Base-by-base conservation (phyloP, 1,139 yeast species). In the Nadsonia commutata region DNA sequence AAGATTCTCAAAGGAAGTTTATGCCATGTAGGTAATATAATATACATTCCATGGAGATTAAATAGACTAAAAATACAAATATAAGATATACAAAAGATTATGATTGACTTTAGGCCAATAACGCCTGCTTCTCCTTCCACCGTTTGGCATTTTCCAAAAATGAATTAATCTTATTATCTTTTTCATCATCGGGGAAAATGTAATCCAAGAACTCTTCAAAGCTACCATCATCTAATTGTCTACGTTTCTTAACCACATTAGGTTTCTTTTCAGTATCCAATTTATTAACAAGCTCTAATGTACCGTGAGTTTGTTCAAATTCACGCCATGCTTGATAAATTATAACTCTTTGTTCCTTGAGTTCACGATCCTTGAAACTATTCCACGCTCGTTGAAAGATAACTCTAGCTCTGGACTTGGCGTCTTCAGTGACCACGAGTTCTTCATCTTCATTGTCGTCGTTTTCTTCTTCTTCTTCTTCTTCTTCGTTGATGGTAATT, bases 241-340 rank as follows among this genome's bases (percentile, higher is more conserved):
- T 64, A 36, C 71, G 65, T 52, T 68, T 71, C 51, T 70, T 76
- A 17, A 74, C 73, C 0, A 96, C 95, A 43, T 76, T 58, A 52
- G 77, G 73, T 20, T 61, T 58, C 3, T 57, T 58, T 7, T 80
- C 70, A 6, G 46, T 52, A 3, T 45, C 51, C 3, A 46, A 39
- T 2, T 56, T 56, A 4, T 19, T 33, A 17, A 61, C 51, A 0
- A 72, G 52, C 3, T 62, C 66, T 0, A 52, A 58, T 18, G 65
- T 60, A 0, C 96, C 96, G 56, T 84, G 76, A 1, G 60, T 62
- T 36, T 61, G 54, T 54, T 86, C 95, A 59, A 81, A 86, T 44
- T 70, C 69, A 41, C 66, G 65, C 71, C 81, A 76, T 0, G 86
- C 77, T 46, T 81, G 79, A 23, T 79, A 63, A 4, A 86, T 58